Evolutionary conservation across 129 eudicot genomes (phyloP).

Genomic region (Flaveria brownii): DNA sequence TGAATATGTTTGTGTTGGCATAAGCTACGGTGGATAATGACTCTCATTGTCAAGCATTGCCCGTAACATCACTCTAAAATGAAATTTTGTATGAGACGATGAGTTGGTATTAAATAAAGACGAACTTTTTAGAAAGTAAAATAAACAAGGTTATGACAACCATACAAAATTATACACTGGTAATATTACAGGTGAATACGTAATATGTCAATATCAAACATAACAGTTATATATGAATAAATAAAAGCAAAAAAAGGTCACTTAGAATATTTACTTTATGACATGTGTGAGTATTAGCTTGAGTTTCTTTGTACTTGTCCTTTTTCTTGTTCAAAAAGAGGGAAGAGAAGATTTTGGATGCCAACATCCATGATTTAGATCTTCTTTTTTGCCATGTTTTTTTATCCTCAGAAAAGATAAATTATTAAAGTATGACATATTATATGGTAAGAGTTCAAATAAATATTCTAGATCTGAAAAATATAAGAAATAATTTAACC

Average conservation of each 20-base stretch:
- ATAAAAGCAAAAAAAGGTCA: not conserved
- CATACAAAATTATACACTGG: not conserved
- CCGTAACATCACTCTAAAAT: too few species aligned
- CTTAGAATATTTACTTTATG: conserved; percentile 27
- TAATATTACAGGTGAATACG: not conserved
- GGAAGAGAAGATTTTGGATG: conserved; percentile 34
- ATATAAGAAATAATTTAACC: too few species aligned
- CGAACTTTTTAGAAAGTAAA: not conserved
- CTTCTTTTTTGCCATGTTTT: conserved; percentile 2
- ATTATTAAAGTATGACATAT: not conserved
- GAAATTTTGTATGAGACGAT: too few species aligned
- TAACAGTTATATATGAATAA: not conserved
- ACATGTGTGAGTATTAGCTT: conserved; percentile 32
- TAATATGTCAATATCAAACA: not conserved
- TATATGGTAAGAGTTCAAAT: not conserved
- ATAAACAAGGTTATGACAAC: not conserved
- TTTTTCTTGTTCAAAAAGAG: conserved; percentile 34
- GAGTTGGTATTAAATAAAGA: too few species aligned
- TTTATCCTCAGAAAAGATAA: not conserved
- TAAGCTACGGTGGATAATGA: too few species aligned
- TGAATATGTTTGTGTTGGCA: too few species aligned
- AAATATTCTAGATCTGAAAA: too few species aligned
- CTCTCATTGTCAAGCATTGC: too few species aligned
- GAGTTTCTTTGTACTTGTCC: conserved; percentile 34
- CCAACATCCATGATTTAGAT: conserved; percentile 37